Evolutionary conservation across 345 rosid species (phyloP), one percentile per base, ranked within the genome.

Genomic region (Pseudoturritis turrita): DNA sequence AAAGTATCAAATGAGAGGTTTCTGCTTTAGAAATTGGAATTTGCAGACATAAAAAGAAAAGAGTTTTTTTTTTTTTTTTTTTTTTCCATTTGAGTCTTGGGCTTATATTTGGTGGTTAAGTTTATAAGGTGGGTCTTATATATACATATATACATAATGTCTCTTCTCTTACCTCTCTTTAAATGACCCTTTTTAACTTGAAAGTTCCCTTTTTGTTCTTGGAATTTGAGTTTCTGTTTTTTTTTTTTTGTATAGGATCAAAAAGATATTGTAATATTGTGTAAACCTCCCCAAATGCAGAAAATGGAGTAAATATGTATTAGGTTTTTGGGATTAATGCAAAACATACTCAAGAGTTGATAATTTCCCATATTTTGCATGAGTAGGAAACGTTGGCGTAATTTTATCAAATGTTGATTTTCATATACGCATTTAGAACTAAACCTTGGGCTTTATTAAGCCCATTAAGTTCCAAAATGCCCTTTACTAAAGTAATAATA

Each of bases 21-120:
- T 75, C 74, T 68, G 74, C 74, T 75, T 35, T 75, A 35, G 58
- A 60, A 66, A 50, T 23, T 61, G 68, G 47, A 50, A 59, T 43
- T 40, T 66, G 73, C 55, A 67, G 43, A 74, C 62, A 40, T 46
- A 28, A 35, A 74, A 31, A n/a, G 4, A 23, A n/a, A 4, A 6
- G 15, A 7, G 4, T 4, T 26, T 51, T 49, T 21, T 66, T 11
- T 40, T 58, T 17, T 7, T 4, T 26, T 51, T 49, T 21, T 66
- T 11, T 40, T 58, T 29, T 58, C 5, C 29, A 17, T 41, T 68
- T 14, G 65, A 61, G 64, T 68, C 50, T 68, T 75, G 69, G 56
- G 58, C 26, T 36, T 52, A 52, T 53, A 11, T 44, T 72, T 72
- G 65, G 64, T 54, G 58, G 65, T 72, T 72, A 31, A 51, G 69